Percentiles rank a stretch among this genome's conserved stretches.
Evolutionary conservation across 2,329 filamentous ascomycete species (phyloP).

Genomic region (Aureobasidium leucospermi): DNA sequence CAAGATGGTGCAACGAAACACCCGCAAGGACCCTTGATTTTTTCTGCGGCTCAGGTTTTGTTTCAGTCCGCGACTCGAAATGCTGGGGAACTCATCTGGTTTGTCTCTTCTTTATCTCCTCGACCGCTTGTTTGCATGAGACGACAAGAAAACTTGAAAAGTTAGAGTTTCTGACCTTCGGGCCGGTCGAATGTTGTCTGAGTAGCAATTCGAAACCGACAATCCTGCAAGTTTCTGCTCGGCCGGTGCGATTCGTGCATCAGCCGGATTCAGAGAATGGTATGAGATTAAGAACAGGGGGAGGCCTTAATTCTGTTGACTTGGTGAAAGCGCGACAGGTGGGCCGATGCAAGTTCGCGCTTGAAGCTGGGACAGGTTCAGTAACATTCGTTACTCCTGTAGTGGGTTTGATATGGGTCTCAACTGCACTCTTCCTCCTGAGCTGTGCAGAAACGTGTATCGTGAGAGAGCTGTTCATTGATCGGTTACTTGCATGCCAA

Average conservation of each 20-base stretch:
- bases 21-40: background rate
- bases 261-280: conserved; percentile 2
- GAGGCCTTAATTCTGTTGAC: background rate
- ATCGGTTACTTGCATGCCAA: conserved; percentile 9
- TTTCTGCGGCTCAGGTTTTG: background rate
- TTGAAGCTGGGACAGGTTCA: background rate
- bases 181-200: background rate
- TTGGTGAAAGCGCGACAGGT: conserved; percentile 6
- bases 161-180: background rate
- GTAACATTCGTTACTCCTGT: background rate
- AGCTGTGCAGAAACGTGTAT: background rate
- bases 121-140: background rate
- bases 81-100: background rate
- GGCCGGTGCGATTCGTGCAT: background rate
- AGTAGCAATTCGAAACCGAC: background rate
- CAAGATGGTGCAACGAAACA: background rate
- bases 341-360: background rate
- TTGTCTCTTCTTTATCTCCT: background rate
- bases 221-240: background rate
- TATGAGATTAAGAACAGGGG: background rate
- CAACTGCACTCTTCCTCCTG: background rate
- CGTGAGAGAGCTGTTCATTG: background rate
- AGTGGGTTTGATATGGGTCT: background rate
- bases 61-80: conserved; percentile 1
- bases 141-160: background rate